phyloP scores from a whole-genome alignment of 164 flowering plant species.

The Brasenia schreberi region DNA sequence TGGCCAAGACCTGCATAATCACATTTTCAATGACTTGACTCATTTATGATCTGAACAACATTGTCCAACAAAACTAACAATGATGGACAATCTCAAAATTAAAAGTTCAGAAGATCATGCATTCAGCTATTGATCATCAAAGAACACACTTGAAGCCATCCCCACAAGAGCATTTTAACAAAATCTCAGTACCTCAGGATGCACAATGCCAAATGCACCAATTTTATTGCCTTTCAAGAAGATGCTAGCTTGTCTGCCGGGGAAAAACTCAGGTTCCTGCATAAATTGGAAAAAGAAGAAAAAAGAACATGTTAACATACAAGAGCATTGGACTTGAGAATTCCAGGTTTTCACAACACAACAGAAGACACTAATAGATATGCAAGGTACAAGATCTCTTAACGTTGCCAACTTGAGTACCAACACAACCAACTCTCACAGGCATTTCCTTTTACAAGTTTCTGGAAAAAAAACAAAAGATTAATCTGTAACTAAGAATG shows the following conservation, averaged over 20 bases:
- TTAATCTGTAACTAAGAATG: not conserved
- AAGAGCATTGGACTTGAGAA: not conserved
- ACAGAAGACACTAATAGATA: too few relatives aligned
- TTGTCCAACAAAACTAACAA: too few relatives aligned
- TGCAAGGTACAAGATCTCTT: too few relatives aligned
- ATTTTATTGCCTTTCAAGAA: conserved; percentile 51
- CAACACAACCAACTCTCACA: not conserved
- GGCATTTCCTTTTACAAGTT: not conserved
- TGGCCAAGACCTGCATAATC: conserved; percentile 48
- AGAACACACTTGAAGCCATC: not conserved
- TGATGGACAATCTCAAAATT: too few relatives aligned
- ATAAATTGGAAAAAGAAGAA: conserved; percentile 3
- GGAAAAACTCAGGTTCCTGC: conserved; percentile 81
- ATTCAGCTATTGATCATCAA: not conserved
- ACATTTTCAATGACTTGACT: too few relatives aligned
- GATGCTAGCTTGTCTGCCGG: conserved; percentile 76
- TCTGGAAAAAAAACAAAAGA: not conserved
- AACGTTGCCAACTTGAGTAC: not conserved
- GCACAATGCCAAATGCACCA: conserved; percentile 83
- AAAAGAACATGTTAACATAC: not conserved
- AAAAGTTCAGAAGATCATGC: not conserved
- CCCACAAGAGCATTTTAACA: not conserved
- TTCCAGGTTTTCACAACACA: too few relatives aligned
- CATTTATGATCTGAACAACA: too few relatives aligned
- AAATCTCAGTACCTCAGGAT: conserved; percentile 58